Base-by-base conservation (phyloP, 169 alveolate species). In the Eimeria brunetti region DNA sequence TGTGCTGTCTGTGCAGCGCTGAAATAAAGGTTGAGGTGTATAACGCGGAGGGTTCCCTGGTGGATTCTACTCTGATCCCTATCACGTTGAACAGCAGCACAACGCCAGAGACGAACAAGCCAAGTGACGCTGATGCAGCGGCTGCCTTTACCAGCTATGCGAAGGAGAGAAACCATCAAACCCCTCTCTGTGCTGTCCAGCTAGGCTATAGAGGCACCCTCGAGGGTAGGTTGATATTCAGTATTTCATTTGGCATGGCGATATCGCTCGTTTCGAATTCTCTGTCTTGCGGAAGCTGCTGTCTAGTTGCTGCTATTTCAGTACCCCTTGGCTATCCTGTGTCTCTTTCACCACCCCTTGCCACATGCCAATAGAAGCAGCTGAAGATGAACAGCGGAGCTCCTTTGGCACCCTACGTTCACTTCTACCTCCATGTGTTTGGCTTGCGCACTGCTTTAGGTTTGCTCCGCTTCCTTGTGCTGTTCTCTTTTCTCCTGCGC, bases 21-120 rank as follows among this genome's bases (percentile, higher is more conserved):
- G 71, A 90, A n/a, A 36, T 90, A 30, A 51, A 81, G 46, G 69
- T 90, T 64, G 95, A 90, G 36, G 95, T 90, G 30, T 90, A 71
- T 89, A 16, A n/a, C 88, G n/a, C 58, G 27, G 36, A 51, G 51
- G 89, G 81, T 5, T 2, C 33, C 84, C 64, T 53, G 30, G 7
- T 75, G 95, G 95, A 30, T 24, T 44, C 69, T n/a, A 44, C 84
- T 2, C 5, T 27, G 46, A 73, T 90, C 27, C 95, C 95, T 3
- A 24, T 90, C 60, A 51, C 60, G 22, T 75, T 90, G 41, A 44
- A 20, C 51, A 44, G 69, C 78, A 53, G 81, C 81, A 8, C 51
- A 27, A 20, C 38, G 20, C 95, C 95, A 33, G 67, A 20, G 62
- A 20, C 58, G 41, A 75, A 75, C 67, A 30, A 30, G 58, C 94